Evolutionary conservation across 2,329 filamentous ascomycete species (phyloP).

Genomic region (Cladosporium sphaerospermum): DNA sequence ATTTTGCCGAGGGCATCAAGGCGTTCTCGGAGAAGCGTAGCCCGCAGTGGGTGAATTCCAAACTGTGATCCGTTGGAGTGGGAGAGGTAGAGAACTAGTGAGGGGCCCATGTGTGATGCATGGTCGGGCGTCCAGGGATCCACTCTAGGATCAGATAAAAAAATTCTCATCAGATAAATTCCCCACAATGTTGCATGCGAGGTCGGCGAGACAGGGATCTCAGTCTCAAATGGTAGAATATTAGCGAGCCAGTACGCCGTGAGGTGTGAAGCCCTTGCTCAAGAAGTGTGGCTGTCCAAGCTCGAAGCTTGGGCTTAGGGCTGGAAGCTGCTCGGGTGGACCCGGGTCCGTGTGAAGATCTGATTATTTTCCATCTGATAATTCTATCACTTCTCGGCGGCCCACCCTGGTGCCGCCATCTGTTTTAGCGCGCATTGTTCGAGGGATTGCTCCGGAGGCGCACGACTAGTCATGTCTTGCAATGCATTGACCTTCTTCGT

Average conservation of each 20-base stretch:
- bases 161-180: conserved; percentile 4
- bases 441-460: conserved; percentile 3
- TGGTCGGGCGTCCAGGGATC: too few relatives aligned
- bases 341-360: conserved; percentile 9
- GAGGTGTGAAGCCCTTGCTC: too few relatives aligned
- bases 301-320: too few relatives aligned
- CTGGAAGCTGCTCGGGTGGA: neutral
- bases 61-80: conserved; percentile 29
- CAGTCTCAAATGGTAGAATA: too few relatives aligned
- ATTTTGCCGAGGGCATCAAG: conserved; percentile 44
- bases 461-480: conserved; percentile 9
- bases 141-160: too few relatives aligned
- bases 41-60: conserved; percentile 45
- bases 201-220: too few relatives aligned
- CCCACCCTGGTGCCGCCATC: too few relatives aligned
- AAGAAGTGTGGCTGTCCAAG: too few relatives aligned
- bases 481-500: neutral
- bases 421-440: neutral
- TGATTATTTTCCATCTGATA: conserved; percentile 1
- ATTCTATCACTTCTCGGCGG: too few relatives aligned
- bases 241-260: too few relatives aligned
- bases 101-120: neutral
- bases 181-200: too few relatives aligned
- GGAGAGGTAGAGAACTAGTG: neutral
- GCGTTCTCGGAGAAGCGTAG: conserved; percentile 49